Base-by-base conservation (phyloP, 805 yeast genomes). In the Saturnispora gosingensis region DNA sequence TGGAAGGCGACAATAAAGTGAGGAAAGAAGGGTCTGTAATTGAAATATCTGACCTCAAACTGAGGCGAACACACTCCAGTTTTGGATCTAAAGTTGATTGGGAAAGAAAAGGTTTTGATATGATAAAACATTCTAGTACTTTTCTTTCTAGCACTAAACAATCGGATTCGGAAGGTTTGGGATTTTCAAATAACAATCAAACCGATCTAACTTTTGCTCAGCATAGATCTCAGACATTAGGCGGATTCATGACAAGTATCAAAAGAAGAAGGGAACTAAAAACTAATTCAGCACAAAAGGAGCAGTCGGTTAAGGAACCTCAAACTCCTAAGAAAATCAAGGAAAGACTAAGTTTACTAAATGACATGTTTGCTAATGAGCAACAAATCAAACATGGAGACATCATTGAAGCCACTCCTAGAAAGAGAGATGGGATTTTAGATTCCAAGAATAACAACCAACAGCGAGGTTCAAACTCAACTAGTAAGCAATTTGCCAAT, bases 101-200 rank as follows among this genome's bases (percentile, higher is more conserved):
- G 18, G 61, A 63, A 3, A 61, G 58, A 44, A 67, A 65, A 49
- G 64, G 68, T 4, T 67, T 67, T 53, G 67, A 63, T 42, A 66
- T 67, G 69, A 56, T 59, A 5, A 59, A 58, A 43, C 54, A 55
- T 13, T 53, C 64, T 0, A 43, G 30, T 13, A 44, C 34, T 13
- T 28, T 50, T 5, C 24, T 24, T 8, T 30, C 22, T 30, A 35
- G 15, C 40, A 40, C n/a, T n/a, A 25, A 38, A 3, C 42, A 30
- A 22, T 10, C 13, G 18, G 52, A 45, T 20, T 34, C 38, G 15
- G 49, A 39, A 18, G 28, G 38, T 40, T 28, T 38, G 27, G 15
- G 45, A 10, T 45, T 48, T 4, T 28, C 45, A 22, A 22, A 22
- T 11, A 39, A 32, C 15, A 16, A n/a, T 10, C n/a, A 27, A 10